These are phyloP conservation scores for Trichoderma reesei DNA, from an alignment of 495 filamentous ascomycete genomes.

Conservation along the genomic window DNA sequence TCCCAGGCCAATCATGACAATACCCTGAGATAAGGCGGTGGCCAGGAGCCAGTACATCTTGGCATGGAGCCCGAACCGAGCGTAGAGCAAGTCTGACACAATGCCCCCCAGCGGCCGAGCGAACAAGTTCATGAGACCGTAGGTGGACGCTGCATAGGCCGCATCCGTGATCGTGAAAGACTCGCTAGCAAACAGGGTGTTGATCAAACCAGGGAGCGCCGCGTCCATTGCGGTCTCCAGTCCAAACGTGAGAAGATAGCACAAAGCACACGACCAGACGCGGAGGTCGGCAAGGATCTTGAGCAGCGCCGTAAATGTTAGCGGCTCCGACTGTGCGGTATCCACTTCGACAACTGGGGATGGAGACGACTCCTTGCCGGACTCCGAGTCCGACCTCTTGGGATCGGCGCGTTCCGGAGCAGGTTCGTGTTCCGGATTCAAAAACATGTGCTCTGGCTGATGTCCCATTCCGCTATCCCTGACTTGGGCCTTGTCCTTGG, in stretches of 20 bases:
- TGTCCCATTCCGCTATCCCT: not conserved
- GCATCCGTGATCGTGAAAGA: not conserved
- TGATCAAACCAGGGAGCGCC: not conserved
- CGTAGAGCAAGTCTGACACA: slow-evolving; percentile 63
- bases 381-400: not conserved
- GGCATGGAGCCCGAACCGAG: slow-evolving; percentile 50
- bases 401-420: not conserved
- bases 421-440: not conserved
- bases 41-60: slow-evolving; percentile 64
- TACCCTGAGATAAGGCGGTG: slow-evolving; percentile 41
- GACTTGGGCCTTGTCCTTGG: not conserved
- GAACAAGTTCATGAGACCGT: slow-evolving; percentile 75
- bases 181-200: not conserved
- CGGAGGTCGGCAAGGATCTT: not conserved
- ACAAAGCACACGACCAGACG: not conserved
- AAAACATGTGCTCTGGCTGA: not conserved
- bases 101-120: slow-evolving; percentile 68
- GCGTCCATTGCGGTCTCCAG: not conserved
- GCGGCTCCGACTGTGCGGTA: not conserved
- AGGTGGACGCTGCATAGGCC: slow-evolving; percentile 59
- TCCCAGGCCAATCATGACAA: slow-evolving; percentile 59
- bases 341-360: not conserved
- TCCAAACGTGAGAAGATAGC: not conserved
- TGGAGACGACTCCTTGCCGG: not conserved
- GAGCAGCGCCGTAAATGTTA: not conserved